Percentiles rank a stretch among this genome's conserved stretches.
Evolutionary conservation across 139 green algal species (phyloP).

Genomic region (Protoeuglena noctilucae): DNA sequence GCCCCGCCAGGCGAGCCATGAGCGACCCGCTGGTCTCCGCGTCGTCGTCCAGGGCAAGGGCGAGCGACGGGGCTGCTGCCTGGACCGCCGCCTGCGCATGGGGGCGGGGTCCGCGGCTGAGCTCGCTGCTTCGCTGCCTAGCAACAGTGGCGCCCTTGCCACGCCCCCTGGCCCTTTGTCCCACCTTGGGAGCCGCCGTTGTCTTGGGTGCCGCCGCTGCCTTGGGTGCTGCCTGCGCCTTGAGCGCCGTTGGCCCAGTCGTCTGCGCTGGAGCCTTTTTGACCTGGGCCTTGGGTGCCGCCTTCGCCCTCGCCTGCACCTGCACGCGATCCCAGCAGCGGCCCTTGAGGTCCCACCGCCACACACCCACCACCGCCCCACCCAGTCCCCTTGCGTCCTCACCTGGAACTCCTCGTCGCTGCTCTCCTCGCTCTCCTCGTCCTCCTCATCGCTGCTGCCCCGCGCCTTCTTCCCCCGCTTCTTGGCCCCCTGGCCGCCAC

Average conservation of each 20-base stretch:
- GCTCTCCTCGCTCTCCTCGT: neutral
- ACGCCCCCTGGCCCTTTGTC: too few relatives aligned
- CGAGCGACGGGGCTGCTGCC: too few relatives aligned
- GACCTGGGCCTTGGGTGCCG: neutral
- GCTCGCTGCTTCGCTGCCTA: too few relatives aligned
- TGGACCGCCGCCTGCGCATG: too few relatives aligned
- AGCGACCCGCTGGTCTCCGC: neutral
- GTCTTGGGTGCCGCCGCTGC: slow-evolving; percentile 1
- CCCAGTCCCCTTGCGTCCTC: too few relatives aligned
- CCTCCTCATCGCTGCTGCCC: neutral
- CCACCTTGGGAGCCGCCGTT: neutral
- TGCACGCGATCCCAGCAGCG: too few relatives aligned
- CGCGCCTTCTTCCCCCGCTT: slow-evolving; percentile 5
- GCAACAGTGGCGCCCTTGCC: too few relatives aligned
- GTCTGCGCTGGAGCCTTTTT: too few relatives aligned
- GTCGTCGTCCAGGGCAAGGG: neutral
- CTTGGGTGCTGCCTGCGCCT: slow-evolving; percentile 3
- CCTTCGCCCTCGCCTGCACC: neutral
- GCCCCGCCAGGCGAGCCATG: neutral
- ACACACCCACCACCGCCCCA: too few relatives aligned
- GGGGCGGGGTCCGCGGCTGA: too few relatives aligned
- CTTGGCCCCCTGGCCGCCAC: too few relatives aligned
- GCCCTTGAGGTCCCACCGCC: neutral
- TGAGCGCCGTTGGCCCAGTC: slow-evolving; percentile 2
- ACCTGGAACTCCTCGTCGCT: too few relatives aligned